These are phyloP conservation scores for Dactylellina sp. DNA, from an alignment of 2,329 filamentous ascomycete genomes.

Conservation along the genomic window DNA sequence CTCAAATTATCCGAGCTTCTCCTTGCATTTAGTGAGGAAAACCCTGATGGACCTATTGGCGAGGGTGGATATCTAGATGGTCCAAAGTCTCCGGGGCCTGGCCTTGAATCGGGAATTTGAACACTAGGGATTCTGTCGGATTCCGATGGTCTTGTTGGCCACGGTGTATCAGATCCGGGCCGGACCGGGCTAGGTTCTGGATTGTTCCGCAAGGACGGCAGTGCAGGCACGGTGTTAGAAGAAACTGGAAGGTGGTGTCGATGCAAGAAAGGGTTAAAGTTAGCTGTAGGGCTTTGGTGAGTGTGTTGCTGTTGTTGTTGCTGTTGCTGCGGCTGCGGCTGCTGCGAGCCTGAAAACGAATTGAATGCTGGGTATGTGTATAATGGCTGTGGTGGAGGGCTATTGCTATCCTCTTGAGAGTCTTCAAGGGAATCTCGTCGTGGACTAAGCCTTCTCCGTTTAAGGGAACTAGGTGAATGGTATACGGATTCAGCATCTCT, in stretches of 20 bases:
- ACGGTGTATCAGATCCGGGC: conserved; percentile 28
- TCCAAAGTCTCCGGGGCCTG: conserved; percentile 51
- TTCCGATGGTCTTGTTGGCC: conserved; percentile 38
- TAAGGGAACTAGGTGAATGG: conserved; percentile 51
- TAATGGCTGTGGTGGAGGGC: conserved; percentile 47
- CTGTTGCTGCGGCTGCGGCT: conserved; percentile 7
- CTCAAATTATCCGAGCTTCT: conserved; percentile 46
- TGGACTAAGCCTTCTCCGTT: conserved; percentile 48
- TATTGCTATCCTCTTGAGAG: conserved; percentile 46
- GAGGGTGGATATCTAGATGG: conserved; percentile 54
- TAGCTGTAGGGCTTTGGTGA: conserved; percentile 41
- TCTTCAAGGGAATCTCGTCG: conserved; percentile 47
- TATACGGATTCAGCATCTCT: conserved; percentile 53
- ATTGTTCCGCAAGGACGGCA: conserved; percentile 39
- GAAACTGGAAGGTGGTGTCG: conserved; percentile 51
- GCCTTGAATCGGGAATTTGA: conserved; percentile 48
- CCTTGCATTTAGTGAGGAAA: conserved; percentile 48
- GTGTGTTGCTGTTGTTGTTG: conserved; percentile 5
- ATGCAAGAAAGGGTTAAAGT: conserved; percentile 53
- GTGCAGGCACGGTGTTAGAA: conserved; percentile 19
- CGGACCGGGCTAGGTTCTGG: conserved; percentile 18
- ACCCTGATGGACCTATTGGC: conserved; percentile 28
- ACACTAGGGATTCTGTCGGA: conserved; percentile 41
- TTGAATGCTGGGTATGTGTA: conserved; percentile 50
- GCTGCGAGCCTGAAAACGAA: conserved; percentile 30